These are phyloP conservation scores for Penicillium canescens DNA, from an alignment of 495 filamentous ascomycete genomes.

Conservation along the genomic window DNA sequence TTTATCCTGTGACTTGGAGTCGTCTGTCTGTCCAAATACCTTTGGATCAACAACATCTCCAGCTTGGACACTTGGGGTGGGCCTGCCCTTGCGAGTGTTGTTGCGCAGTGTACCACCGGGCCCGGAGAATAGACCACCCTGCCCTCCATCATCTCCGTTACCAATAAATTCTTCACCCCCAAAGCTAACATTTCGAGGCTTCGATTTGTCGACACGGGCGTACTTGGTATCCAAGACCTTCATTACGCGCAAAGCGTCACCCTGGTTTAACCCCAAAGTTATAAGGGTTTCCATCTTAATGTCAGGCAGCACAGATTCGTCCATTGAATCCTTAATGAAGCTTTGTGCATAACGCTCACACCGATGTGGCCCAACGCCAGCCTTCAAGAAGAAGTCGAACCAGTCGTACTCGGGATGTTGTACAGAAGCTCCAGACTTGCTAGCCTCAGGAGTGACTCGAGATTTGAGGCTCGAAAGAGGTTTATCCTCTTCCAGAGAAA, in stretches of 20 bases:
- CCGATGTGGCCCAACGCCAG: slow-evolving; percentile 85
- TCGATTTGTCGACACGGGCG: slow-evolving; percentile 59
- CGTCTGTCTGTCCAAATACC: slow-evolving; percentile 69
- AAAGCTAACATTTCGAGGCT: slow-evolving; percentile 63
- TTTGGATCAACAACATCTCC: slow-evolving; percentile 85
- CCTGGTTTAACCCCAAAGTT: slow-evolving; percentile 87
- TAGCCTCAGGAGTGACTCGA: slow-evolving; percentile 19
- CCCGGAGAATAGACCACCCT: slow-evolving; percentile 84
- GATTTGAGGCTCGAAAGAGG: slow-evolving; percentile 75
- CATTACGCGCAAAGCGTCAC: slow-evolving; percentile 94
- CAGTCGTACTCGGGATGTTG: slow-evolving; percentile 80
- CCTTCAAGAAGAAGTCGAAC: slow-evolving; percentile 96
- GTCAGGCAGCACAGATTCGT: slow-evolving; percentile 84
- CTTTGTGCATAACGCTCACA: slow-evolving; percentile 92
- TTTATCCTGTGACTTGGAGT: slow-evolving; percentile 39
- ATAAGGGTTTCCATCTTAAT: slow-evolving; percentile 79
- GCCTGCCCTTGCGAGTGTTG: slow-evolving; percentile 92
- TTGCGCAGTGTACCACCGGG: slow-evolving; percentile 86
- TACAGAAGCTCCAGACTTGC: slow-evolving; percentile 54
- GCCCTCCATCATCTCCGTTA: slow-evolving; percentile 50
- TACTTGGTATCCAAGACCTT: slow-evolving; percentile 83
- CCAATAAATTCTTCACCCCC: slow-evolving; percentile 55
- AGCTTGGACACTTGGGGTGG: slow-evolving; percentile 79
- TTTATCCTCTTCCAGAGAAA: slow-evolving; percentile 95
- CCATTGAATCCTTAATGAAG: slow-evolving; percentile 90